Percentiles rank a stretch among this genome's conserved stretches.
phyloP scores from a whole-genome alignment of 179 eudicot genomes.

The Camellia oleifera region DNA sequence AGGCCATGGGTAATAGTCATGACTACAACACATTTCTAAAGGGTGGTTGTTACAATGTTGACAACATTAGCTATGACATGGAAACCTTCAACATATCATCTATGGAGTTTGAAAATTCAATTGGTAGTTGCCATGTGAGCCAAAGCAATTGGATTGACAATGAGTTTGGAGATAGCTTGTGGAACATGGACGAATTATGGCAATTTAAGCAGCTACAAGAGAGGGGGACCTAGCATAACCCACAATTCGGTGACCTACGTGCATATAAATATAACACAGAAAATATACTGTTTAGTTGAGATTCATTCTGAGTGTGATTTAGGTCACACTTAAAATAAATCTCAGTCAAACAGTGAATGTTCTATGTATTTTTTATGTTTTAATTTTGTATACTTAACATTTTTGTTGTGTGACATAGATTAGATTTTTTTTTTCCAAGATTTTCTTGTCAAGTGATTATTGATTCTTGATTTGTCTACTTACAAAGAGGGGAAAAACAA shows the following conservation, averaged over 20 bases:
- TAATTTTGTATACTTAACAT: no score
- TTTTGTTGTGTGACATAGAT: no score
- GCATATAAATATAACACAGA: background rate
- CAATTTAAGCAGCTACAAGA: slow-evolving; percentile 29
- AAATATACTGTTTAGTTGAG: no score
- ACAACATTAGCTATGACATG: slow-evolving; percentile 24
- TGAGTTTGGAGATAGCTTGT: slow-evolving; percentile 29
- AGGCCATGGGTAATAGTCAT: slow-evolving; percentile 1
- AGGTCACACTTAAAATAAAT: no score
- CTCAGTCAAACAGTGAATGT: no score
- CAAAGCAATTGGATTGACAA: slow-evolving; percentile 24
- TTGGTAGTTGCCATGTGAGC: background rate
- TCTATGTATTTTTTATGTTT: no score
- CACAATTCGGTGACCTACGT: background rate
- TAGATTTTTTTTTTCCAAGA: no score
- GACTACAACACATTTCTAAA: no score
- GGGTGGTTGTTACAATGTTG: slow-evolving; percentile 17
- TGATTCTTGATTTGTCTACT: no score
- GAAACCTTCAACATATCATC: slow-evolving; percentile 22
- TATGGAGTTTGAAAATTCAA: slow-evolving; percentile 15
- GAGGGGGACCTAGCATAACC: background rate
- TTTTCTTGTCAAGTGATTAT: no score
- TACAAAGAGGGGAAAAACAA: no score
- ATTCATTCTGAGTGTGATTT: no score
- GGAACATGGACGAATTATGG: slow-evolving; percentile 54